Conservation (phyloP, 2,329 filamentous ascomycete genomes). For the Xylariaceae sp. region DNA sequence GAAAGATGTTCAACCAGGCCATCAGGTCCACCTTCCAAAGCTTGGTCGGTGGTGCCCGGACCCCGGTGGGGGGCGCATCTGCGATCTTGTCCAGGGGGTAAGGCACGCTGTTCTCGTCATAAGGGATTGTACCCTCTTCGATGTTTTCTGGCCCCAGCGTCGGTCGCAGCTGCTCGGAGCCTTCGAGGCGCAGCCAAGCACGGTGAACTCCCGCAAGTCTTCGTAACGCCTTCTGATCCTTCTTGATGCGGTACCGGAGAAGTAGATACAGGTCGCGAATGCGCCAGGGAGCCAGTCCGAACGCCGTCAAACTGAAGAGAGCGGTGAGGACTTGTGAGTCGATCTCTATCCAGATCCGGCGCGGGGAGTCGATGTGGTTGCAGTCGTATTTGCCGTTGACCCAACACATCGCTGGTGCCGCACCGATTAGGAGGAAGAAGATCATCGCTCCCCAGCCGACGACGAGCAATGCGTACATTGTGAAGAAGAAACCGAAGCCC, state of each 20-base stretch:
- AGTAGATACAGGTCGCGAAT: constrained; percentile 75
- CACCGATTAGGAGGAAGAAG: constrained; percentile 76
- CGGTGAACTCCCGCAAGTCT: constrained; percentile 68
- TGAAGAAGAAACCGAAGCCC: constrained; percentile 69
- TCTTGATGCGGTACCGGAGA: constrained; percentile 54
- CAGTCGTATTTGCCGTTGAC: constrained; percentile 48
- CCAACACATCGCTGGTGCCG: constrained; percentile 64
- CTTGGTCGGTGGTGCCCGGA: constrained; percentile 60
- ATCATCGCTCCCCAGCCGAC: constrained; percentile 91
- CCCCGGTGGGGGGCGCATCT: constrained; percentile 63
- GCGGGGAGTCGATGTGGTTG: constrained; percentile 66
- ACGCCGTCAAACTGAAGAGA: constrained; percentile 81
- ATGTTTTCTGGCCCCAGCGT: constrained; percentile 50
- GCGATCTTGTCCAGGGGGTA: constrained; percentile 59
- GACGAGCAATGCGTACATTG: constrained; percentile 74
- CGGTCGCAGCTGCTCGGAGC: constrained; percentile 54
- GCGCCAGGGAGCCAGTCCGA: constrained; percentile 79
- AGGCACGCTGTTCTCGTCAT: constrained; percentile 48
- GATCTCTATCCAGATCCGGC: constrained; percentile 80
- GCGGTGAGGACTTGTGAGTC: constrained; percentile 79
- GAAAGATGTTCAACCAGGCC: constrained; percentile 71
- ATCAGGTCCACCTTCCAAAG: constrained; percentile 76
- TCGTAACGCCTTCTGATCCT: constrained; percentile 53
- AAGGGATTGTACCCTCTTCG: constrained; percentile 33
- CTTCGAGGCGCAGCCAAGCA: constrained; percentile 68